Evolutionary conservation across 1,284 basidiomycete genomes (phyloP).

Genomic region (Dichomitus squalens): DNA sequence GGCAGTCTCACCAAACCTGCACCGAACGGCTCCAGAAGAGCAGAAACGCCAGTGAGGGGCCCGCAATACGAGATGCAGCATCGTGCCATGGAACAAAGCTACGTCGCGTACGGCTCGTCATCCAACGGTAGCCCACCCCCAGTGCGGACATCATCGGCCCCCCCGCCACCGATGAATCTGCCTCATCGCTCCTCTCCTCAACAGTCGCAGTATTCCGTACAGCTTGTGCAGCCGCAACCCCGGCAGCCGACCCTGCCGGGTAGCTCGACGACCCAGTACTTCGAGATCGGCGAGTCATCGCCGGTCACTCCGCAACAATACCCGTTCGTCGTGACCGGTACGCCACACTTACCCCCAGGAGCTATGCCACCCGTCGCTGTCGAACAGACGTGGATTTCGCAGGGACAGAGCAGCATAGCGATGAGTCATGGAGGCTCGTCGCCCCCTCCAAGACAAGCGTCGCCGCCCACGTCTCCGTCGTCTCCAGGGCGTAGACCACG

Average conservation of each 20-base stretch:
- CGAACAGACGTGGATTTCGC: conserved; percentile 36
- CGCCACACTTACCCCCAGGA: conserved; percentile 53
- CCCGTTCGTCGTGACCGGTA: conserved; percentile 21
- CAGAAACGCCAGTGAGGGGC: conserved; percentile 85
- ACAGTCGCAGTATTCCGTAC: conserved; percentile 27
- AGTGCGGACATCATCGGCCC: conserved; percentile 28
- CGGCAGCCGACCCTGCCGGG: conserved; percentile 23
- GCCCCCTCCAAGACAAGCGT: conserved; percentile 40
- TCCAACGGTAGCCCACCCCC: conserved; percentile 16
- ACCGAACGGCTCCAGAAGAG: conserved; percentile 63
- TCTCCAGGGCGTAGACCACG: conserved; percentile 35
- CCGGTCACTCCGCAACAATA: conserved; percentile 36
- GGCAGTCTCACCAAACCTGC: conserved; percentile 50
- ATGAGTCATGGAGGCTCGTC: conserved; percentile 33
- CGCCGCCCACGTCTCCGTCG: conserved; percentile 22
- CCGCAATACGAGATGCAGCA: conserved; percentile 95
- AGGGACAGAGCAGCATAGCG: conserved; percentile 4
- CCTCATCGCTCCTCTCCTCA: conserved; percentile 15
- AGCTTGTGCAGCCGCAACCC: conserved; percentile 39
- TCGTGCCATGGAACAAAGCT: conserved; percentile 89
- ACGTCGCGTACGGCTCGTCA: conserved; percentile 34
- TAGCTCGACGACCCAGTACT: conserved; percentile 33
- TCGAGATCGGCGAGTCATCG: conserved; percentile 35
- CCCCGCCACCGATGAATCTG: conserved; percentile 19
- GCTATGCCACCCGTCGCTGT: conserved; percentile 55